Base-by-base conservation (phyloP, 1,284 basidiomycete genomes). In the Trichosporon sp. region DNA sequence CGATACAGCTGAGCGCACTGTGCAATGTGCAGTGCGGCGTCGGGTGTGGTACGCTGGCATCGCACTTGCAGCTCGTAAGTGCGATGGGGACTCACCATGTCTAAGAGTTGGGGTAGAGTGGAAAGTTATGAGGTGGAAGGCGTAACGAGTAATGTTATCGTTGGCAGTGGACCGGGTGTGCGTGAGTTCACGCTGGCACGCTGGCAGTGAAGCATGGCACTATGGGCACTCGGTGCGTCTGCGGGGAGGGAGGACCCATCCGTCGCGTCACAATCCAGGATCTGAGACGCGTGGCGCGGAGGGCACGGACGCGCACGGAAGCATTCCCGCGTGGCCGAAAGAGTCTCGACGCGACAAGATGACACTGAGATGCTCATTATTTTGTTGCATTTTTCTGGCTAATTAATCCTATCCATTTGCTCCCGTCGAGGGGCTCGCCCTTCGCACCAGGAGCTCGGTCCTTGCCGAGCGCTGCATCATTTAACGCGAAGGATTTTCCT, bases 61-160 rank as follows among this genome's bases (percentile, higher is more conserved):
- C 9, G 7, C 14, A 3, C 27, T 27, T 31, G 25, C 32, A 23
- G 6, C 2, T 29, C 27, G 25, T 31, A 31, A 10, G 7, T 16
- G 27, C 3, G 14, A n/a, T 7, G 27, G 3, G 49, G 16, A 54
- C 49, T 54, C 49, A 54, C 49, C 49, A 54, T 54, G 49, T 27
- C 27, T 54, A 29, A 27, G 25, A 16, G 36, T 23, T 16, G 19
- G 32, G 13, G 6, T 27, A 23, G 56, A 57, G 25, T 27, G 23
- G 56, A 52, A 29, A 54, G 49, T 29, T 54, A 29, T 54, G 49
- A 54, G 49, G 25, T 54, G 49, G 27, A 54, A 27, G 49, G 49
- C 27, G 49, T 54, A 29, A 54, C 46, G 49, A 29, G 49, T 54
- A 54, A 54, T 54, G 49, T 54, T 54, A n/a, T 54, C 49, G 49